These are phyloP conservation scores for Tinospora cordifolia DNA, from an alignment of 164 flowering plant genomes.

Conservation along the genomic window DNA sequence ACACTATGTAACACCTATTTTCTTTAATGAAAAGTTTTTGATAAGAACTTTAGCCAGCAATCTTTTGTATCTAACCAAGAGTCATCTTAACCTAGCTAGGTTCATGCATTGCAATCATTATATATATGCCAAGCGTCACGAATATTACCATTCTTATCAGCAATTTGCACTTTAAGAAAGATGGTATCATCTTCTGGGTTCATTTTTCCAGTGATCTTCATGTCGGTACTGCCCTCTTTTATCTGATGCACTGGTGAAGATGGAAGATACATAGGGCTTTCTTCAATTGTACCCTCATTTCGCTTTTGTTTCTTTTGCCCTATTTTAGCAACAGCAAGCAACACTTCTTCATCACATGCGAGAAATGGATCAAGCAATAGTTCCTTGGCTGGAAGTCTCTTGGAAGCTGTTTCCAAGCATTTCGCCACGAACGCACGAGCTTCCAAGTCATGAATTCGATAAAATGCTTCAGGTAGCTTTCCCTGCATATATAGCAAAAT, in stretches of 20 bases:
- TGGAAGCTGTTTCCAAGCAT: conserved; percentile 56
- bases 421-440: conserved; percentile 55
- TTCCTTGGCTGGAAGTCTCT: conserved; percentile 55
- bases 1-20: too few relatives aligned
- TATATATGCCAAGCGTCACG: not conserved
- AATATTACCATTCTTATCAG: conserved; percentile 47
- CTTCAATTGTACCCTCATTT: not conserved
- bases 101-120: not conserved
- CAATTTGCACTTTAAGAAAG: conserved; percentile 65
- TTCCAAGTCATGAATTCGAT: conserved; percentile 46
- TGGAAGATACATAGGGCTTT: not conserved
- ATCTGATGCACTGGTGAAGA: conserved; percentile 9
- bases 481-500: conserved; percentile 39
- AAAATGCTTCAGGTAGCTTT: conserved; percentile 62
- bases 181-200: conserved; percentile 57
- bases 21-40: too few relatives aligned
- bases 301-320: not conserved
- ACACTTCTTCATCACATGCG: conserved; percentile 29
- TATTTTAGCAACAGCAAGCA: conserved; percentile 11
- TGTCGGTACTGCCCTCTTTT: conserved; percentile 37
- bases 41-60: too few relatives aligned
- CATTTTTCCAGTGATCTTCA: conserved; percentile 70
- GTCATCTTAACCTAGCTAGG: not conserved
- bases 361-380: conserved; percentile 71
- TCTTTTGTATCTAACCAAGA: too few relatives aligned